Base-by-base conservation (phyloP, 2,329 filamentous ascomycete species). In the Fusarium begoniae region DNA sequence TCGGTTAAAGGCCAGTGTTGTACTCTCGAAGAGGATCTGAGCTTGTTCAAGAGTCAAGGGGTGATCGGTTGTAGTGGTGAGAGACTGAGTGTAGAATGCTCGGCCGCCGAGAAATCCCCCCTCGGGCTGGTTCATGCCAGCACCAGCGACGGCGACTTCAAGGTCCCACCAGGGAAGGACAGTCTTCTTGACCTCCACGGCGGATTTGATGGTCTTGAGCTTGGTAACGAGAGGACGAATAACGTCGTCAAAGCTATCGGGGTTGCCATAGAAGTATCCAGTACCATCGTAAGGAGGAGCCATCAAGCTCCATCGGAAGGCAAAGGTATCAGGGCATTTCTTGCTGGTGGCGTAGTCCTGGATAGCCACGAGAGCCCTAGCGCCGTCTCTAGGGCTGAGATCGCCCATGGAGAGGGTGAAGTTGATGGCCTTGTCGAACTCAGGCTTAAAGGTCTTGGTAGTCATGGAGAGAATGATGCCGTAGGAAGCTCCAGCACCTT, bases 241-340 rank as follows among this genome's bases (percentile, higher is more conserved):
- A 3, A 66, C 44, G 5, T 43, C 32, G 55, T 78, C 76, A 26
- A 78, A 78, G 6, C 54, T 62, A 14, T 63, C 40, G 1, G 76
- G 76, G 47, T 78, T 48, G n/a, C 76, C 76, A 26, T 78, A 78
- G n/a, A 78, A 78, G 58, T 78, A 78, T 26, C 76, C 76, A 17
- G 32, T 40, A 11, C 73, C 75, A 17, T 59, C 72, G 3, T 66
- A 69, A 12, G 66, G 66, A 22, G 57, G 66, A 26, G 66, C 71
- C 35, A 43, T 63, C 18, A 78, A 53, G 38, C 47, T 75, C 73
- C 71, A 78, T 14, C 76, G 76, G 48, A 78, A 60, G 22, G 76
- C 76, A 48, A 78, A 53, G 11, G 75, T 70, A 40, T 78, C 76
- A 10, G 76, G 70, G 47, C 72, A 74, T 3, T 47, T 37, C 8